Evolutionary conservation across 192 early-diverging fungal genomes (phyloP).

Genomic region (Coemansia sp.): DNA sequence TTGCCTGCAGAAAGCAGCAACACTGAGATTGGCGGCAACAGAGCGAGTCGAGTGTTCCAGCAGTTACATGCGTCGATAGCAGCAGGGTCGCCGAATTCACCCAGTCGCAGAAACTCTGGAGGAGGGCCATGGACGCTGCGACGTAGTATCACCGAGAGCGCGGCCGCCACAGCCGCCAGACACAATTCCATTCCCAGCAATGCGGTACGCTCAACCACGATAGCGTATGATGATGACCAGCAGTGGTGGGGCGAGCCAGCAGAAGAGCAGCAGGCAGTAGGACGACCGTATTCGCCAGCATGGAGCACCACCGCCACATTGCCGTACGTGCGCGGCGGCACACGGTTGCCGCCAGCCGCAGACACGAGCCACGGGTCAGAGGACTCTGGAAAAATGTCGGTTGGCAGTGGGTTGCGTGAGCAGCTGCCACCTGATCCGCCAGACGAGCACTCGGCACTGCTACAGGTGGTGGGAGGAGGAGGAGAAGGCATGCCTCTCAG

Average conservation of each 20-base stretch:
- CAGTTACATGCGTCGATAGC: slow-evolving; percentile 37
- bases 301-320: neutral
- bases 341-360: neutral
- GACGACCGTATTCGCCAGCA: neutral
- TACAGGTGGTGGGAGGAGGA: too few species aligned
- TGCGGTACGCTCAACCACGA: neutral
- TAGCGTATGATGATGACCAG: neutral
- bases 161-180: neutral
- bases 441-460: neutral
- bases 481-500: neutral
- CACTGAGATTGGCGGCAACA: slow-evolving; percentile 13
- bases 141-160: slow-evolving; percentile 16
- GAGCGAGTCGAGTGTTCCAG: slow-evolving; percentile 47
- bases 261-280: neutral
- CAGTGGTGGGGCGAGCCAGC: slow-evolving; percentile 4
- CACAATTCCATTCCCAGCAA: too few species aligned
- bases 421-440: neutral
- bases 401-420: neutral
- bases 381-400: too few species aligned
- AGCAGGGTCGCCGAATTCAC: neutral
- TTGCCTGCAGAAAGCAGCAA: too few species aligned
- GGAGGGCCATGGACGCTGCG: slow-evolving; percentile 11
- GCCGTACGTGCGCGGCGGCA: neutral
- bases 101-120: neutral
- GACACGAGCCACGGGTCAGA: too few species aligned